Evolutionary conservation across 2,329 filamentous ascomycete genomes (phyloP).

Genomic region (Ophiostoma quercus): DNA sequence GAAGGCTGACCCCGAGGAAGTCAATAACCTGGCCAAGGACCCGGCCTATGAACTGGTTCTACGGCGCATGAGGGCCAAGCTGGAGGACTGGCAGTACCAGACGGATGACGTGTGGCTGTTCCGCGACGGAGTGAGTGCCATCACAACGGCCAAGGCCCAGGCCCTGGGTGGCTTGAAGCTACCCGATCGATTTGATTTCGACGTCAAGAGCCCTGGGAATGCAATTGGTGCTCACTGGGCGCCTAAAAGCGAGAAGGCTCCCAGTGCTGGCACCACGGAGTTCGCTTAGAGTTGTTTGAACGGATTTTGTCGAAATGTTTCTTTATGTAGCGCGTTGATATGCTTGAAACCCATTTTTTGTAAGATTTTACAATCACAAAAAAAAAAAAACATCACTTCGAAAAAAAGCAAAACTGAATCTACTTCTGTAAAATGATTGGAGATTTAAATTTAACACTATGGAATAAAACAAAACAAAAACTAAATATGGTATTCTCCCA

Average conservation of each 20-base stretch:
- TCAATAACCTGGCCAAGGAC: constrained; percentile 29
- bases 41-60: constrained; percentile 33
- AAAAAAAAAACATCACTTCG: too few species aligned
- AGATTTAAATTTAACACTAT: too few species aligned
- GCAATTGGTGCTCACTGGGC: background rate
- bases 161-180: constrained; percentile 4
- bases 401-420: too few species aligned
- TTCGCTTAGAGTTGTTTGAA: background rate
- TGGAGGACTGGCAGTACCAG: constrained; percentile 33
- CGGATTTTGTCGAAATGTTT: too few species aligned
- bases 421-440: too few species aligned
- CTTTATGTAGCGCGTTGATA: too few species aligned
- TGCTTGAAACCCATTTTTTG: too few species aligned
- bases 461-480: background rate
- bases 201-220: constrained; percentile 26
- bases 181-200: constrained; percentile 24
- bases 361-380: too few species aligned
- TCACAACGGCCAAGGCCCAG: constrained; percentile 20
- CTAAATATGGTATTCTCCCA: background rate
- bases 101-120: constrained; percentile 33
- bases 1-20: constrained; percentile 37
- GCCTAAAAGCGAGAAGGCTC: background rate
- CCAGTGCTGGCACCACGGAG: background rate
- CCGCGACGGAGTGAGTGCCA: constrained; percentile 28
- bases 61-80: constrained; percentile 31